These are phyloP conservation scores for Gossypium raimondii DNA, from an alignment of 345 rosid genomes.

Conservation along the genomic window DNA sequence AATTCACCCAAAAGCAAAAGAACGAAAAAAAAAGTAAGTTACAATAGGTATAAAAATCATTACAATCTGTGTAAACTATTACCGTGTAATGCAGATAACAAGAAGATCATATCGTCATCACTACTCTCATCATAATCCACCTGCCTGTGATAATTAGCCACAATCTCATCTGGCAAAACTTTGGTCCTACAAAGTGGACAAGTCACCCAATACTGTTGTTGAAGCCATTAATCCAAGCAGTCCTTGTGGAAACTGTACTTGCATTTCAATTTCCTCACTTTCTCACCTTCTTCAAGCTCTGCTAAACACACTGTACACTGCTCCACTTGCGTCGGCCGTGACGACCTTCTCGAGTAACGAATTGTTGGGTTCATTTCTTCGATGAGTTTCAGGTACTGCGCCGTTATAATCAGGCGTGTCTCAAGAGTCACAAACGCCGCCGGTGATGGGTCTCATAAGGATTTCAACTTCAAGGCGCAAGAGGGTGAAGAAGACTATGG, in stretches of 20 bases:
- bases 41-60: not conserved
- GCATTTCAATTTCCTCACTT: conserved; percentile 36
- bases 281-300: conserved; percentile 38
- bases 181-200: conserved; percentile 52
- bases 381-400: conserved; percentile 33
- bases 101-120: conserved; percentile 39
- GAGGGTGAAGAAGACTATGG: conserved; percentile 33
- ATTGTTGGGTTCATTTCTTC: conserved; percentile 34
- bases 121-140: conserved; percentile 31
- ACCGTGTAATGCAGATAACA: conserved; percentile 35
- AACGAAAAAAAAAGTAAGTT: no score
- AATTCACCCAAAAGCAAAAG: not conserved
- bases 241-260: conserved; percentile 45
- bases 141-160: conserved; percentile 23
- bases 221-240: conserved; percentile 49
- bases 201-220: conserved; percentile 31
- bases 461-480: conserved; percentile 23
- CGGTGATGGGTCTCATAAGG: conserved; percentile 28
- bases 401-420: conserved; percentile 16
- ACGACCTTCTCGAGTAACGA: conserved; percentile 13
- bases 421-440: not conserved
- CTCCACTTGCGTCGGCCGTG: not conserved
- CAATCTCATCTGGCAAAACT: conserved; percentile 44
- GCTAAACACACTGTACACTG: conserved; percentile 41
- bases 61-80: conserved; percentile 32